These are phyloP conservation scores for Sporothrix schenckii DNA, from an alignment of 2,329 filamentous ascomycete species.

Conservation along the genomic window DNA sequence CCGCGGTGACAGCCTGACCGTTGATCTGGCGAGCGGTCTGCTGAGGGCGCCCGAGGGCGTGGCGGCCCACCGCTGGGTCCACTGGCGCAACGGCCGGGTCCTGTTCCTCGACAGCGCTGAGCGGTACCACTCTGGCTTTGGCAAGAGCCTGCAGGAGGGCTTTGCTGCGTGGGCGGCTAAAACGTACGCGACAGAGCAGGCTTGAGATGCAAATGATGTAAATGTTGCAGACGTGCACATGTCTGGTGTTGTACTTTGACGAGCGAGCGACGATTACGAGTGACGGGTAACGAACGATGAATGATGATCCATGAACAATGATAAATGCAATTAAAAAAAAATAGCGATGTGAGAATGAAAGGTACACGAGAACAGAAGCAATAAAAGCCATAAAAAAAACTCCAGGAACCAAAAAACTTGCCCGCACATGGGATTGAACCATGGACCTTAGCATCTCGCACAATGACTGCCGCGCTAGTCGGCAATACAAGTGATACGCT, in stretches of 20 bases:
- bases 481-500: conserved; percentile 37
- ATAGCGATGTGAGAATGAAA: too few species aligned
- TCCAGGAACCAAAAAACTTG: conserved; percentile 18
- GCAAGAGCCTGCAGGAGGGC: background rate
- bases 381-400: conserved; percentile 11
- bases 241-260: too few species aligned
- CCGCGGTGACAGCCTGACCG: background rate
- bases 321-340: too few species aligned
- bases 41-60: conserved; percentile 13
- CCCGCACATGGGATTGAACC: conserved; percentile 37
- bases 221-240: too few species aligned
- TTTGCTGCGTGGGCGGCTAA: conserved; percentile 2
- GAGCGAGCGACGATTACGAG: too few species aligned
- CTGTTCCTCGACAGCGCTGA: background rate
- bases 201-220: too few species aligned
- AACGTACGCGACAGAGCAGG: background rate
- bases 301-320: too few species aligned
- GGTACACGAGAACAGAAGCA: background rate
- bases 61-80: background rate
- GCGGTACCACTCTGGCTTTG: conserved; percentile 7
- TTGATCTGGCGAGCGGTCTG: background rate
- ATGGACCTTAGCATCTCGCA: conserved; percentile 38
- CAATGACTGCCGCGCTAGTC: conserved; percentile 28
- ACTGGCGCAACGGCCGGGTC: conserved; percentile 1
- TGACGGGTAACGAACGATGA: too few species aligned